A percentile compares a stretch with the other conserved stretches of the same genome.
Evolutionary conservation across 495 filamentous ascomycete species (phyloP).

Genomic region (Aspergillus asperescens): DNA sequence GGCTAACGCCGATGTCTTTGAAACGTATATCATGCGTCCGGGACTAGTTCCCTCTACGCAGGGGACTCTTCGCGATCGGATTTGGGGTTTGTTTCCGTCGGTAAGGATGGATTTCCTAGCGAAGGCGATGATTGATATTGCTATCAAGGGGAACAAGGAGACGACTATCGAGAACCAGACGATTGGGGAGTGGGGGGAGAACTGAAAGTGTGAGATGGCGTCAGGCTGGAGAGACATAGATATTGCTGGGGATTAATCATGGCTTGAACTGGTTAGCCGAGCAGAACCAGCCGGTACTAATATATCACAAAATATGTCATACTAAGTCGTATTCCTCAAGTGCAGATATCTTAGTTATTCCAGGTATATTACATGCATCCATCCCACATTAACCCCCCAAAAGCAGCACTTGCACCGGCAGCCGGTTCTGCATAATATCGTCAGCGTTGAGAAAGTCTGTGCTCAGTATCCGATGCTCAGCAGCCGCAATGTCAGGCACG

Average conservation of each 20-base stretch:
- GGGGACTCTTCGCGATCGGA: constrained; percentile 20
- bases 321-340: too few species aligned
- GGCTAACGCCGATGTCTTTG: constrained; percentile 22
- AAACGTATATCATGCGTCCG: constrained; percentile 34
- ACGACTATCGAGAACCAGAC: constrained; percentile 28
- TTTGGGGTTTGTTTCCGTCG: constrained; percentile 19
- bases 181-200: constrained; percentile 12
- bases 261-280: too few species aligned
- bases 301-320: too few species aligned
- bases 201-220: too few species aligned
- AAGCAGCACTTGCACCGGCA: background rate
- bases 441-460: background rate
- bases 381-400: too few species aligned
- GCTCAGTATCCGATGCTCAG: constrained; percentile 8
- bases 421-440: background rate
- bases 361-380: too few species aligned
- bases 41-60: constrained; percentile 25
- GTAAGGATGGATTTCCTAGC: constrained; percentile 36
- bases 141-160: constrained; percentile 30
- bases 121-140: constrained; percentile 34
- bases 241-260: too few species aligned
- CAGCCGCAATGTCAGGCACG: constrained; percentile 36
- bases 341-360: too few species aligned
- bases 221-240: too few species aligned
- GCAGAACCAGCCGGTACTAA: too few species aligned